Evolutionary conservation across 306 rosid genomes (phyloP), one percentile per base, ranked within the genome.

Genomic region (Castanea crenata): DNA sequence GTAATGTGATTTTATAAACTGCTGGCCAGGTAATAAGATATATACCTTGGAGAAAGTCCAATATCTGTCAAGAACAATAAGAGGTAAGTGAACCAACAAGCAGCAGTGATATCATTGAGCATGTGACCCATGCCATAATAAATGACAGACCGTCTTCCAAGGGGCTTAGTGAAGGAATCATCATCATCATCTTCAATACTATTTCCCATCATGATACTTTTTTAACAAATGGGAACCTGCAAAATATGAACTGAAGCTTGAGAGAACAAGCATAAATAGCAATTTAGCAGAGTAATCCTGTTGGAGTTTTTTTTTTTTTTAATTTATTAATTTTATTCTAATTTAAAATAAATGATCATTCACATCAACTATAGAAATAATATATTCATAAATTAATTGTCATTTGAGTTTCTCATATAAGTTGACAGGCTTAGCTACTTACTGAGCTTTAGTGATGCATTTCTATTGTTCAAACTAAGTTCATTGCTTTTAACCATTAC

Each of bases 51-150:
- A 63, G 99, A 92, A 67, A 92, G 85, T 57, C 99, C 99, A 73
- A 92, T 94, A 25, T 94, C 97, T 6, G 93, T 87, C 90, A 94
- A 83, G 91, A 92, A 94, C 81, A 94, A 77, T 55, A 94, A 85
- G 27, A 92, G 91, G 82, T 94, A 94, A 46, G 99, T 94, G 83
- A 94, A 94, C 99, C 99, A 94, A 79, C 99, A 94, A 65, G 97
- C 86, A 74, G 99, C 87, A 49, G 99, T 94, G 73, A 94, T 92
- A 89, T 94, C 99, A 75, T 94, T 94, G 80, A 94, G 97, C 99
- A 94, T 94, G 81, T 94, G 99, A 14, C 99, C 99, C 86, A 90
- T 82, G 72, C 97, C 99, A 82, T 92, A 94, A 74, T 83, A 92
- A 77, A 93, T 73, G 76, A 92, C 83, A 21, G 93, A 87, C 86